Base-by-base conservation (phyloP, 305 asterid genomes). In the Andrographis paniculata region DNA sequence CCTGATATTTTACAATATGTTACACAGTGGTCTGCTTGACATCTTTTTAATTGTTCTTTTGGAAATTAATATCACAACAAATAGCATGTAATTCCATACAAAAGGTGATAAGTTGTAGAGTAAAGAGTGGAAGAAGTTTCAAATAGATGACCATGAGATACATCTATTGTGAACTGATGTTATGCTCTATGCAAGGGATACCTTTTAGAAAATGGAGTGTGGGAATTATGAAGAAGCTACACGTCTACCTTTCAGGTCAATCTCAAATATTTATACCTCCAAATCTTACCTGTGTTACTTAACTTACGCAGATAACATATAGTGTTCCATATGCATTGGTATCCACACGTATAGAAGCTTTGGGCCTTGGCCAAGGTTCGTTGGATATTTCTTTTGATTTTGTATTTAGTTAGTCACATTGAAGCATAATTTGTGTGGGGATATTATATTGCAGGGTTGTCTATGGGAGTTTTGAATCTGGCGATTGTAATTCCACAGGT, bases 351-450 rank as follows among this genome's bases (percentile, higher is more conserved):
- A 79, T 78, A 55, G 86, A 82, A 61, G 70, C 75, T 43, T 66
- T 82, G 56, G 94, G 94, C 64, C 71, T 82, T 42, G 94, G 94
- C 61, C 94, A 82, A 76, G 94, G 94, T 82, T 55, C 38, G 80
- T 60, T 49, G 51, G 43, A 17, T 60, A 42, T 17, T 48, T 24
- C 53, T 65, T 46, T 63, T 49, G 21, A 21, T 42, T 44, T 45
- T 40, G 42, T 49, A 37, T 33, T 22, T 52, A n/a, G n/a, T n/a
- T n/a, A n/a, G n/a, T n/a, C n/a, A 22, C 13, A 53, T 22, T 35
- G 12, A 18, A 47, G 41, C 9, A 52, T 47, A 33, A 35, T 48
- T 44, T 49, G 55, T 50, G 13, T 64, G 51, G 66, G 50, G 47
- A 38, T 19, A 48, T 59, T 24, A 52, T 50, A 50, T 42, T 73